Evolutionary conservation across 345 rosid species (phyloP).

Genomic region (Eucalyptus camaldulensis): DNA sequence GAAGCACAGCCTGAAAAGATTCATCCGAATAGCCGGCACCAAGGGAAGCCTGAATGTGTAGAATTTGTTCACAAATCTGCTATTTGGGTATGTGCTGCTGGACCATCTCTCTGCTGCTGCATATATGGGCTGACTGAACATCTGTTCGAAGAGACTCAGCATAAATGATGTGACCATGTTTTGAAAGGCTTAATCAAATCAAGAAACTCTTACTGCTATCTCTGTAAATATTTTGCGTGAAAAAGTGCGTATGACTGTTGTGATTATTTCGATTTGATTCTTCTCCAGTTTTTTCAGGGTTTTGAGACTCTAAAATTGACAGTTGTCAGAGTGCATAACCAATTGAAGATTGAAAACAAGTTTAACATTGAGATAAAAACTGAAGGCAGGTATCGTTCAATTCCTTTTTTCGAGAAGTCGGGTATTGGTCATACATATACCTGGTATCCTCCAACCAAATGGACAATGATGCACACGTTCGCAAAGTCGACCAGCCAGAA

Average conservation of each 20-base stretch:
- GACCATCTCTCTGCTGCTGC: constrained; percentile 26
- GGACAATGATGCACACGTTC: constrained; percentile 28
- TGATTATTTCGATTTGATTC: neutral
- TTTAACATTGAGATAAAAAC: neutral
- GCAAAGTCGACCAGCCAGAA: constrained; percentile 48
- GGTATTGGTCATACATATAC: neutral
- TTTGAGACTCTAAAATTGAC: neutral
- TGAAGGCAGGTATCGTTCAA: neutral
- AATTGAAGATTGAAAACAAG: neutral
- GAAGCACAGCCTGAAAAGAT: constrained; percentile 20
- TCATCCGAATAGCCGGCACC: constrained; percentile 11
- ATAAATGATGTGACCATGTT: neutral
- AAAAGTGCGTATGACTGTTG: neutral
- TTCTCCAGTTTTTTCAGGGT: neutral
- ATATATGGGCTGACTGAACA: constrained; percentile 45
- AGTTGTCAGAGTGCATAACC: neutral
- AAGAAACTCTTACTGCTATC: neutral
- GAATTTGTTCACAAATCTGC: constrained; percentile 5
- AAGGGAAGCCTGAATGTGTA: constrained; percentile 17
- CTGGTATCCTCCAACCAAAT: constrained; percentile 45
- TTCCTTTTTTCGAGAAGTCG: neutral
- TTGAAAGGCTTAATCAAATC: neutral
- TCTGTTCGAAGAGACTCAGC: constrained; percentile 6
- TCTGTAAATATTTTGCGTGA: neutral
- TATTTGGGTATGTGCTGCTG: constrained; percentile 20